Evolutionary conservation across 2,329 filamentous ascomycete genomes (phyloP).

Genomic region (Ramularia endophylla): DNA sequence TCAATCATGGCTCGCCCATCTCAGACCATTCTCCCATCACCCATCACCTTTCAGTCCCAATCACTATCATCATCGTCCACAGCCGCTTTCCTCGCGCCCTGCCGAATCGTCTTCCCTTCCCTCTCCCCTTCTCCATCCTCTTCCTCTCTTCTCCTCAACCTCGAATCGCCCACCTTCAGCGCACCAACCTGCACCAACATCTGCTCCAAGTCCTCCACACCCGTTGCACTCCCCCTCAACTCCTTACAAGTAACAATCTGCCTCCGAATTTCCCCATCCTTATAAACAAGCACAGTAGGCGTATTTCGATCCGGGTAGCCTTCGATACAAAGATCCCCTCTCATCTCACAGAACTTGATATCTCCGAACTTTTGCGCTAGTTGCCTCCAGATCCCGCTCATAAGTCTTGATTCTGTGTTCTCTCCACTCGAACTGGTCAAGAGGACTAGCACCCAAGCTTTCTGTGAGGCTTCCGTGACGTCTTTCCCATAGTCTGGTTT

Average conservation of each 20-base stretch:
- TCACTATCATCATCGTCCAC: slow-evolving; percentile 47
- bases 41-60: slow-evolving; percentile 51
- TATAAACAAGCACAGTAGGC: slow-evolving; percentile 88
- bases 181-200: slow-evolving; percentile 78
- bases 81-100: slow-evolving; percentile 28
- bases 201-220: slow-evolving; percentile 63
- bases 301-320: slow-evolving; percentile 94
- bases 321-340: slow-evolving; percentile 87
- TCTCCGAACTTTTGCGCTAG: slow-evolving; percentile 83
- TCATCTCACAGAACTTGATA: slow-evolving; percentile 96
- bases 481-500: slow-evolving; percentile 91
- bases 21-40: no score
- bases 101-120: slow-evolving; percentile 16
- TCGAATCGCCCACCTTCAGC: slow-evolving; percentile 69
- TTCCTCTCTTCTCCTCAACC: slow-evolving; percentile 58
- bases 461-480: slow-evolving; percentile 82
- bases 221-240: slow-evolving; percentile 65
- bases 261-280: slow-evolving; percentile 83
- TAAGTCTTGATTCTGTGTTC: slow-evolving; percentile 77
- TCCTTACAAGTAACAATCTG: slow-evolving; percentile 87
- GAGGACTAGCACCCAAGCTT: slow-evolving; percentile 65
- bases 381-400: slow-evolving; percentile 81
- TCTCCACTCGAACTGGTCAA: slow-evolving; percentile 70
- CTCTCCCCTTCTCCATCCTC: slow-evolving; percentile 46
- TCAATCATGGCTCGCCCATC: no score